phyloP scores from a whole-genome alignment of 1,139 yeast species.

The Martiniozyma asiatica region DNA sequence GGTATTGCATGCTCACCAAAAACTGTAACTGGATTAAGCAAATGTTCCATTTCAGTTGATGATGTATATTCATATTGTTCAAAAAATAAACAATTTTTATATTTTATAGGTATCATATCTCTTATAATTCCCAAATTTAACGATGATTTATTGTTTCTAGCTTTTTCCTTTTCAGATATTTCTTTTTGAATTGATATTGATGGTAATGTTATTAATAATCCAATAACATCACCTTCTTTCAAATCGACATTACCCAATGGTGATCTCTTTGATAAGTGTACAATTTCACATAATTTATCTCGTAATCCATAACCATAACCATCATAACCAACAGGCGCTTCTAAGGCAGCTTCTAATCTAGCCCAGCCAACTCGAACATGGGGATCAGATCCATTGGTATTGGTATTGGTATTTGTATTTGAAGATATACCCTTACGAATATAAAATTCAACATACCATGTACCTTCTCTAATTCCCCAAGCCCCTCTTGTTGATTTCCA shows the following conservation, averaged over 20 bases:
- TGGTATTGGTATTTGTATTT: slow-evolving; percentile 22
- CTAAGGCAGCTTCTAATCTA: slow-evolving; percentile 77
- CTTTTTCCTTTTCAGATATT: slow-evolving; percentile 17
- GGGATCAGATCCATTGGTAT: background rate
- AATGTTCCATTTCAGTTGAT: slow-evolving; percentile 65
- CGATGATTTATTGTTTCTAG: slow-evolving; percentile 2
- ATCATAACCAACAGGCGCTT: slow-evolving; percentile 94
- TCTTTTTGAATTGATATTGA: slow-evolving; percentile 29
- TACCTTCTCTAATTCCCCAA: slow-evolving; percentile 68
- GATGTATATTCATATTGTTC: slow-evolving; percentile 81
- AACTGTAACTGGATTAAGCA: slow-evolving; percentile 60
- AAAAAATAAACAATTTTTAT: slow-evolving; percentile 64
- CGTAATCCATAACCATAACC: slow-evolving; percentile 88
- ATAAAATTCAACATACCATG: slow-evolving; percentile 66
- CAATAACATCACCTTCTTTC: slow-evolving; percentile 69
- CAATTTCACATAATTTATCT: slow-evolving; percentile 67
- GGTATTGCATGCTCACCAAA: slow-evolving; percentile 52
- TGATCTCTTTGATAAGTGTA: slow-evolving; percentile 63
- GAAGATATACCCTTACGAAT: slow-evolving; percentile 31
- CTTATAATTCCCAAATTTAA: slow-evolving; percentile 33
- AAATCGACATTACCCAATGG: slow-evolving; percentile 39
- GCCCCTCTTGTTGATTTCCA: slow-evolving; percentile 77
- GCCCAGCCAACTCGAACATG: slow-evolving; percentile 74
- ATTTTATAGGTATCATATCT: slow-evolving; percentile 82
- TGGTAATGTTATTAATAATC: slow-evolving; percentile 70